Evolutionary conservation across 1,284 basidiomycete species (phyloP).

Genomic region (Porodaedalea pini): DNA sequence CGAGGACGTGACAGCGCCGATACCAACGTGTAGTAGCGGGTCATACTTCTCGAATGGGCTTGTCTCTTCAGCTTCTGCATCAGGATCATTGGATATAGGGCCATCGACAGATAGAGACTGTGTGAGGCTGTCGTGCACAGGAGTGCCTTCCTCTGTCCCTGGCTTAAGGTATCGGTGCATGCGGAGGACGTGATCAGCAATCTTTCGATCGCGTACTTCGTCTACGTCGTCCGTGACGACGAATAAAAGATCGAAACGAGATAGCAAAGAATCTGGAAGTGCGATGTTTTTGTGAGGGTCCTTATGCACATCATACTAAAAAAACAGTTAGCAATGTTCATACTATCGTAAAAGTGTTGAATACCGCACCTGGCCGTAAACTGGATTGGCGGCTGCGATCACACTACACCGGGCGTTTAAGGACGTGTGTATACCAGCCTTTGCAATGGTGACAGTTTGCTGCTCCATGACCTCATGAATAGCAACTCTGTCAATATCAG

Average conservation of each 20-base stretch:
- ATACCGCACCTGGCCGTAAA: slow-evolving; percentile 88
- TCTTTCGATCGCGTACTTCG: slow-evolving; percentile 88
- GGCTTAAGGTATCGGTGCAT: slow-evolving; percentile 98
- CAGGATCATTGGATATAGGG: slow-evolving; percentile 52
- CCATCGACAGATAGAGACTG: slow-evolving; percentile 86
- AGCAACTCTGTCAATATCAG: slow-evolving; percentile 96
- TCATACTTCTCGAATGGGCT: slow-evolving; percentile 96
- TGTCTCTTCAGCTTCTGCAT: slow-evolving; percentile 60
- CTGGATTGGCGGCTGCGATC: slow-evolving; percentile 97
- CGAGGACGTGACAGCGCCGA: slow-evolving; percentile 48
- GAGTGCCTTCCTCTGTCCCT: slow-evolving; percentile 92
- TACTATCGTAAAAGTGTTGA: slow-evolving; percentile 14
- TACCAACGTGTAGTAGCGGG: slow-evolving; percentile 88
- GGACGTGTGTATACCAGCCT: slow-evolving; percentile 98
- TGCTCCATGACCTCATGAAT: slow-evolving; percentile 99
- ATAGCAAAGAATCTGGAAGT: slow-evolving; percentile 94
- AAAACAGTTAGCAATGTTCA: slow-evolving; percentile 18
- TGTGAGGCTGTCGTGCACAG: slow-evolving; percentile 82
- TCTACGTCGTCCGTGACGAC: slow-evolving; percentile 98
- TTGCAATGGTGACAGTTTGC: slow-evolving; percentile 98
- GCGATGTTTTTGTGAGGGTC: slow-evolving; percentile 99
- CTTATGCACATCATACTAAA: slow-evolving; percentile 98
- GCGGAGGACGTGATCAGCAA: slow-evolving; percentile 96
- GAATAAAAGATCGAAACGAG: slow-evolving; percentile 98
- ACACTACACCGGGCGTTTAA: slow-evolving; percentile 98